A percentile compares a stretch with the other conserved stretches of the same genome.
Conservation (phyloP, 73 alveolate species). For the Uronychia binucleata region DNA sequence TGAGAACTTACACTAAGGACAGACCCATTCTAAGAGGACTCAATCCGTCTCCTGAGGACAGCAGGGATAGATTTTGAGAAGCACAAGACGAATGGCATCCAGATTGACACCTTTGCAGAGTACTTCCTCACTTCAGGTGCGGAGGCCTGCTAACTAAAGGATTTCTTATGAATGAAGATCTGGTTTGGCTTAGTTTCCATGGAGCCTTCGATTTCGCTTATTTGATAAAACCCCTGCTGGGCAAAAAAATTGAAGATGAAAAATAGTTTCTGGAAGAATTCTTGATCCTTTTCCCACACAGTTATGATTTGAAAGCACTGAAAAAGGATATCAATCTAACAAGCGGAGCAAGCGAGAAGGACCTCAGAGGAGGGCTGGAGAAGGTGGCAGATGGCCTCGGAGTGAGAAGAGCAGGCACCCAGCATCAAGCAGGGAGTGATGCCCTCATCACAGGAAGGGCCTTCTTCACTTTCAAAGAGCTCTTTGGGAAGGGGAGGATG, state of each 20-base stretch:
- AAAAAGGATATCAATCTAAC: slow-evolving; percentile 51
- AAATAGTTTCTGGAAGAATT: slow-evolving; percentile 62
- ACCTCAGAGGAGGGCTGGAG: slow-evolving; percentile 83
- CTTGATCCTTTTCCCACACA: slow-evolving; percentile 66
- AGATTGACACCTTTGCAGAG: slow-evolving; percentile 63
- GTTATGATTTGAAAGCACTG: slow-evolving; percentile 73
- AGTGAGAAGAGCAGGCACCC: slow-evolving; percentile 70
- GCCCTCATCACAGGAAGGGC: slow-evolving; percentile 74
- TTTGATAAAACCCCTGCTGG: slow-evolving; percentile 66
- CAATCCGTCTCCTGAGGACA: slow-evolving; percentile 57
- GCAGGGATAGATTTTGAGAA: slow-evolving; percentile 82
- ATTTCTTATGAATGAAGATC: slow-evolving; percentile 9
- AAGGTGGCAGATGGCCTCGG: slow-evolving; percentile 71
- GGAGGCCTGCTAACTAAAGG: not conserved
- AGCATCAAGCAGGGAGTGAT: slow-evolving; percentile 95
- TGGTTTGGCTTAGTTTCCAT: slow-evolving; percentile 81
- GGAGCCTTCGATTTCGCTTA: slow-evolving; percentile 87
- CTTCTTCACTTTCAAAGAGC: slow-evolving; percentile 52
- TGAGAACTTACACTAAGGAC: not conserved
- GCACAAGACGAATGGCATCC: slow-evolving; percentile 75
- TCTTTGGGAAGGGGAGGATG: not conserved
- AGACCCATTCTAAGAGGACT: slow-evolving; percentile 66
- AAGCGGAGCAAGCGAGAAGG: slow-evolving; percentile 26
- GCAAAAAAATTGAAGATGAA: slow-evolving; percentile 65
- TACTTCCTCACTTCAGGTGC: slow-evolving; percentile 44